Evolutionary conservation across 2,329 filamentous ascomycete species (phyloP).

Genomic region (Diaporthe helianthi): DNA sequence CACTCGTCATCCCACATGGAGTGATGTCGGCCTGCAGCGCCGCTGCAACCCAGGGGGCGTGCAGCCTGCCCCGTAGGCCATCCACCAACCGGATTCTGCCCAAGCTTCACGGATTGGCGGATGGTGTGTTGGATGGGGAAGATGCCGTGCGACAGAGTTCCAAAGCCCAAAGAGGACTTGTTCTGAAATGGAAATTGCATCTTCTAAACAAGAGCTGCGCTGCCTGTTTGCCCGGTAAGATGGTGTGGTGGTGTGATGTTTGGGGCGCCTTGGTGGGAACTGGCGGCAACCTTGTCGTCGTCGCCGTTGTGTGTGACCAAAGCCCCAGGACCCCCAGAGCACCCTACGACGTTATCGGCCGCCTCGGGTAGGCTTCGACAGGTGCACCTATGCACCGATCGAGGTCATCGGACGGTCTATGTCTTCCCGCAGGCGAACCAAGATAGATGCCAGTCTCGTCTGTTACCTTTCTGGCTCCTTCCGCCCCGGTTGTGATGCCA

Average conservation of each 20-base stretch:
- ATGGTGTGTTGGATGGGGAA: slow-evolving; percentile 14
- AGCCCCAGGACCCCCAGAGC: background rate
- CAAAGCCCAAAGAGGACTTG: slow-evolving; percentile 1
- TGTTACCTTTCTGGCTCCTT: background rate
- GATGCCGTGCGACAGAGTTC: background rate
- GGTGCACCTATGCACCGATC: slow-evolving; percentile 15
- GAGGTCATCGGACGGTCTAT: slow-evolving; percentile 23
- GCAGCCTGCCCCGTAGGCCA: slow-evolving; percentile 16
- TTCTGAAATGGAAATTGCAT: background rate
- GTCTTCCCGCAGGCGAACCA: background rate
- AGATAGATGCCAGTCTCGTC: background rate
- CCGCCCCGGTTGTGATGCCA: background rate
- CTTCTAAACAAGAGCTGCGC: no score
- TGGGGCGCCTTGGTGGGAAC: slow-evolving; percentile 1
- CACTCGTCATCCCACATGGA: slow-evolving; percentile 29
- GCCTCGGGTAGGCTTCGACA: slow-evolving; percentile 9
- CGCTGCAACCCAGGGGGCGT: slow-evolving; percentile 25
- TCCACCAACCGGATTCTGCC: slow-evolving; percentile 26
- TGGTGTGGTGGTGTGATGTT: slow-evolving; percentile 22
- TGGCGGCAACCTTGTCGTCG: slow-evolving; percentile 21
- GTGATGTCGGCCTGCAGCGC: slow-evolving; percentile 23
- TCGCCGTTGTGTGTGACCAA: background rate
- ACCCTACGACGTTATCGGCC: slow-evolving; percentile 13
- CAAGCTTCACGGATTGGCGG: background rate
- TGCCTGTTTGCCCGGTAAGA: background rate